A percentile compares a stretch with the other conserved stretches of the same genome.
Conservation (phyloP, 169 alveolate species). For the Cyclospora cayetanensis region DNA sequence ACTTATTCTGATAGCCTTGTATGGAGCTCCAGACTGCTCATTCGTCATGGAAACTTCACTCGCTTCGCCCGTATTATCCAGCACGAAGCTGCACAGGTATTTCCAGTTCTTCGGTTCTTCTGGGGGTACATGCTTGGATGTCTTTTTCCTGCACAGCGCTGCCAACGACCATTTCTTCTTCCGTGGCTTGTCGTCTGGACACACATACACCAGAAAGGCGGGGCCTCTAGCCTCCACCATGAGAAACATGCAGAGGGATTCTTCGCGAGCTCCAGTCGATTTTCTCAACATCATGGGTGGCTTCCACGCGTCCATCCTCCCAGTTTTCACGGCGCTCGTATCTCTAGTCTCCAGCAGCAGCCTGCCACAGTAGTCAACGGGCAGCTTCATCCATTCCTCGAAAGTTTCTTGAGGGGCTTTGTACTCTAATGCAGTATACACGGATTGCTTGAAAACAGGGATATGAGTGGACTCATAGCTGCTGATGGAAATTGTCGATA, state of each 20-base stretch:
- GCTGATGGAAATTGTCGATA: conserved; percentile 1
- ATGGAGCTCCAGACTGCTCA: background rate
- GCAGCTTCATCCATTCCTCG: conserved; percentile 57
- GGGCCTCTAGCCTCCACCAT: conserved; percentile 64
- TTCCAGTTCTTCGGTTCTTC: conserved; percentile 26
- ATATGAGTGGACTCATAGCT: conserved; percentile 27
- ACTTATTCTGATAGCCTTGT: conserved; percentile 42
- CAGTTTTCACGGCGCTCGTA: background rate
- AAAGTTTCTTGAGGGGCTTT: background rate
- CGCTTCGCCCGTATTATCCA: conserved; percentile 52
- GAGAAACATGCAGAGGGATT: conserved; percentile 17
- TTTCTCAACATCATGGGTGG: background rate
- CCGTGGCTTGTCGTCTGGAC: background rate
- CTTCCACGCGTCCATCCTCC: background rate
- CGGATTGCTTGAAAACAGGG: conserved; percentile 22
- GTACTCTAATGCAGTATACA: conserved; percentile 45
- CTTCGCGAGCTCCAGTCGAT: background rate
- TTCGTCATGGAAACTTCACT: background rate
- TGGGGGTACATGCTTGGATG: background rate
- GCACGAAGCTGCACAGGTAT: conserved; percentile 4
- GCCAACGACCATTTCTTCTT: background rate
- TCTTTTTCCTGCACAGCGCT: conserved; percentile 5
- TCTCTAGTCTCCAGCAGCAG: conserved; percentile 10
- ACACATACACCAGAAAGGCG: conserved; percentile 2
- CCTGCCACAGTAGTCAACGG: conserved; percentile 59